Evolutionary conservation across 2,329 filamentous ascomycete species (phyloP).

Genomic region (Fusarium zealandicum): DNA sequence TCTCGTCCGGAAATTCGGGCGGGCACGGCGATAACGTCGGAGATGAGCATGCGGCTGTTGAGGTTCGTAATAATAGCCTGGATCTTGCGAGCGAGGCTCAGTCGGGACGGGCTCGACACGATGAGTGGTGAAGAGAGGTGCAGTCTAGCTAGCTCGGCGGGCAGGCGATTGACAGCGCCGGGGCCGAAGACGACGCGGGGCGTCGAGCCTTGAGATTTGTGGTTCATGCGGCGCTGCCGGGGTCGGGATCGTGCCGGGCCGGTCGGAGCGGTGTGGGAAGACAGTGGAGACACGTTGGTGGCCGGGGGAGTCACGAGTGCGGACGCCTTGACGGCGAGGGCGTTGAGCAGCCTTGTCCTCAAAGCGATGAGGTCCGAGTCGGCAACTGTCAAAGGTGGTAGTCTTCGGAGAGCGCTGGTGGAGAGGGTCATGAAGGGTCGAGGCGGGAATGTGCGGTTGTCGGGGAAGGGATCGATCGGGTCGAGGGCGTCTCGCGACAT

Average conservation of each 20-base stretch:
- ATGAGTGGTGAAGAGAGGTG: conserved; percentile 47
- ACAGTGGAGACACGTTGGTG: conserved; percentile 27
- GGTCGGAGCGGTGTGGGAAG: conserved; percentile 9
- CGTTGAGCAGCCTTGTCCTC: conserved; percentile 15
- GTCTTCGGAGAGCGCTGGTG: conserved; percentile 14
- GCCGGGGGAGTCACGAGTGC: conserved; percentile 26
- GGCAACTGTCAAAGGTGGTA: conserved; percentile 18
- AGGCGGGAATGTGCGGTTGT: conserved; percentile 1
- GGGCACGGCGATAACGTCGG: conserved; percentile 38
- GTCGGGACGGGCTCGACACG: conserved; percentile 49
- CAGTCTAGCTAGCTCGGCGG: conserved; percentile 46
- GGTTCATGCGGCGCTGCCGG: not conserved
- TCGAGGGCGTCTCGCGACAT: conserved; percentile 11
- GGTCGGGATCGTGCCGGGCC: conserved; percentile 6
- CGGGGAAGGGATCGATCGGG: not conserved
- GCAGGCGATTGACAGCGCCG: conserved; percentile 44
- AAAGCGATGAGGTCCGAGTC: conserved; percentile 29
- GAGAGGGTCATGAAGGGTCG: conserved; percentile 25
- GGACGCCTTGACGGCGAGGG: conserved; percentile 25
- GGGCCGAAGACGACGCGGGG: conserved; percentile 48
- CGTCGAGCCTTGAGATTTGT: conserved; percentile 8
- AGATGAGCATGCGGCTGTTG: conserved; percentile 45
- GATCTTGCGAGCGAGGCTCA: conserved; percentile 45
- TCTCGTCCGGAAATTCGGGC: conserved; percentile 53
- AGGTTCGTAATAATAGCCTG: conserved; percentile 46